Conservation (phyloP, 176 grass and related monocot genomes). For the sorghum (Sorghum bicolor) region DNA sequence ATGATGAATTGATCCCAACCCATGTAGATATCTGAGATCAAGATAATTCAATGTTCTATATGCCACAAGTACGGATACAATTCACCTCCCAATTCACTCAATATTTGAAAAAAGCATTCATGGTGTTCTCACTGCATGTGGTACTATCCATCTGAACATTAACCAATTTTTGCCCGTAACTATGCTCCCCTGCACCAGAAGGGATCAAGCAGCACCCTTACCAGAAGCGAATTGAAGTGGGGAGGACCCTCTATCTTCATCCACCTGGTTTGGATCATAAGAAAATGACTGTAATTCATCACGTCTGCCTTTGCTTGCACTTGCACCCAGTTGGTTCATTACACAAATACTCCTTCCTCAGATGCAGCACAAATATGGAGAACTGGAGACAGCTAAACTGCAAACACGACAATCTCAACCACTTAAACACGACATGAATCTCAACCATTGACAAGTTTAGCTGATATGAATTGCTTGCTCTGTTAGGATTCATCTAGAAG, state of each 20-base stretch:
- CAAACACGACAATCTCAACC: no score
- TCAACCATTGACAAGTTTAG: no score
- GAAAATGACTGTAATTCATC: slow-evolving; percentile 14
- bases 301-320: not conserved
- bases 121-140: no score
- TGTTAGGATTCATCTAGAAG: no score
- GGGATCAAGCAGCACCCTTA: not conserved
- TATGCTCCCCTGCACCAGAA: not conserved
- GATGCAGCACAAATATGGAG: slow-evolving; percentile 12
- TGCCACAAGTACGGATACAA: not conserved
- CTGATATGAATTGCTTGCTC: no score
- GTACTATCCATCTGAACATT: slow-evolving; percentile 7
- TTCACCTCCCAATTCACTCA: not conserved
- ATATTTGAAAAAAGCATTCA: not conserved
- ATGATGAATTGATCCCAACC: not conserved
- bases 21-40: not conserved
- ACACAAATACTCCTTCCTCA: not conserved
- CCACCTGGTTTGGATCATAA: slow-evolving; percentile 9
- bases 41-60: not conserved
- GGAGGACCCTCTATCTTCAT: slow-evolving; percentile 30
- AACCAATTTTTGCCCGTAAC: slow-evolving; percentile 19
- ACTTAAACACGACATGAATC: no score
- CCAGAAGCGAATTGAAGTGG: not conserved
- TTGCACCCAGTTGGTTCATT: not conserved
- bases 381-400: no score